phyloP scores from a whole-genome alignment of 768 basidiomycete genomes.

The Artomyces pyxidatus region DNA sequence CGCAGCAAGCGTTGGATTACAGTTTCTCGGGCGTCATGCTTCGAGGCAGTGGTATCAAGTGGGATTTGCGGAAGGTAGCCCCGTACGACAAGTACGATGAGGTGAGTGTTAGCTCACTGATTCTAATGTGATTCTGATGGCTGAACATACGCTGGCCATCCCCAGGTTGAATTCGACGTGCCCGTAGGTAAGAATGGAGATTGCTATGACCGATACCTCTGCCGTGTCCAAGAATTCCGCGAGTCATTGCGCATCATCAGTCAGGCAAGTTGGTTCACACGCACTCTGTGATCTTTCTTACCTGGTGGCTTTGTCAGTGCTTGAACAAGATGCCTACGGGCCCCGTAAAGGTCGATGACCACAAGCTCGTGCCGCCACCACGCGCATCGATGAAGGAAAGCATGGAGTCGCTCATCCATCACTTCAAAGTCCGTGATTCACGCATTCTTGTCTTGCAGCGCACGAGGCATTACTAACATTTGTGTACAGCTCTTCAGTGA shows the following conservation, averaged over 20 bases:
- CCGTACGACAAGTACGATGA: constrained; percentile 98
- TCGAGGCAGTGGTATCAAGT: constrained; percentile 85
- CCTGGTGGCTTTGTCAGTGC: constrained; percentile 48
- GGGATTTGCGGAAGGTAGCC: constrained; percentile 87
- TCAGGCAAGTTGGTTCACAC: constrained; percentile 37
- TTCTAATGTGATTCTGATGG: no score
- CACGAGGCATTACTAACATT: constrained; percentile 33
- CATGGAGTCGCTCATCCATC: constrained; percentile 97
- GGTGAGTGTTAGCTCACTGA: no score
- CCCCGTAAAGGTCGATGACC: constrained; percentile 90
- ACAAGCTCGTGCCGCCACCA: constrained; percentile 94
- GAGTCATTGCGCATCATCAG: constrained; percentile 86
- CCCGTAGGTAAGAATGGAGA: constrained; percentile 97
- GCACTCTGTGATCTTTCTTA: neutral
- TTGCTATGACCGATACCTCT: constrained; percentile 96
- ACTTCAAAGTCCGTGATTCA: constrained; percentile 72
- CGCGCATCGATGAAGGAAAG: constrained; percentile 98
- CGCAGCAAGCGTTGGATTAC: constrained; percentile 87
- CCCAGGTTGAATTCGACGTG: constrained; percentile 91
- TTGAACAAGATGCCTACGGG: constrained; percentile 96
- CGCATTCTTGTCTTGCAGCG: neutral
- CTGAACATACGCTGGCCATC: no score
- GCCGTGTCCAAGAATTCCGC: constrained; percentile 97
- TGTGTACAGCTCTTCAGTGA: constrained; percentile 80
- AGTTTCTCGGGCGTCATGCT: constrained; percentile 97